These are phyloP conservation scores for Cornus controversa DNA, from an alignment of 148 eudicot species.

Conservation along the genomic window DNA sequence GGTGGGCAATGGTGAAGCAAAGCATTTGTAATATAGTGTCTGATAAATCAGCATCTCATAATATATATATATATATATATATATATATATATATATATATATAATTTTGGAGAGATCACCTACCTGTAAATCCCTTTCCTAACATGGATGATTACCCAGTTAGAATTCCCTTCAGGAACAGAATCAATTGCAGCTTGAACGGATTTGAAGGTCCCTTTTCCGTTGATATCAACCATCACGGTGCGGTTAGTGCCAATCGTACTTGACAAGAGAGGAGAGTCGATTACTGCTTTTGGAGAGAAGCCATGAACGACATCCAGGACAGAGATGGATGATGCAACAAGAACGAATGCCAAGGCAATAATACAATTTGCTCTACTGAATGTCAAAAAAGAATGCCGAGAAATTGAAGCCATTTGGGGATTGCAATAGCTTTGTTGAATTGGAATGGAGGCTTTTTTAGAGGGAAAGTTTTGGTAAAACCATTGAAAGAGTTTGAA, in stretches of 20 bases:
- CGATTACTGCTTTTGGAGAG: conserved; percentile 25
- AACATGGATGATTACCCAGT: conserved; percentile 75
- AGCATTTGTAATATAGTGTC: too few species aligned
- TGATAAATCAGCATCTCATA: neutral
- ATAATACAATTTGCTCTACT: conserved; percentile 18
- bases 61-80: neutral
- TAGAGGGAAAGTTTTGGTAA: neutral
- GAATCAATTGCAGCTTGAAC: conserved; percentile 80
- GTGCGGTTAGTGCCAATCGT: conserved; percentile 44
- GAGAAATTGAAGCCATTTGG: conserved; percentile 5
- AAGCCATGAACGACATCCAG: conserved; percentile 29
- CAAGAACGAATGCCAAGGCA: conserved; percentile 19
- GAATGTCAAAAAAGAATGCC: neutral
- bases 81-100: neutral
- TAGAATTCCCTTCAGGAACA: conserved; percentile 63
- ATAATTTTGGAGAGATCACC: conserved; percentile 25
- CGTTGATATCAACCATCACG: conserved; percentile 58
- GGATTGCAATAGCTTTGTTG: neutral
- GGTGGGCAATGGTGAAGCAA: too few species aligned
- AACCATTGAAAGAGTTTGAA: too few species aligned
- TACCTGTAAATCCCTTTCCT: conserved; percentile 76
- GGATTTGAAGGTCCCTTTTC: conserved; percentile 60
- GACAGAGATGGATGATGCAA: neutral
- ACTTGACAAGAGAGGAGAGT: conserved; percentile 38
- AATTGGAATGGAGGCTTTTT: neutral